Base-by-base conservation (phyloP, 179 eudicot genomes). In the Carnegiea gigantea region DNA sequence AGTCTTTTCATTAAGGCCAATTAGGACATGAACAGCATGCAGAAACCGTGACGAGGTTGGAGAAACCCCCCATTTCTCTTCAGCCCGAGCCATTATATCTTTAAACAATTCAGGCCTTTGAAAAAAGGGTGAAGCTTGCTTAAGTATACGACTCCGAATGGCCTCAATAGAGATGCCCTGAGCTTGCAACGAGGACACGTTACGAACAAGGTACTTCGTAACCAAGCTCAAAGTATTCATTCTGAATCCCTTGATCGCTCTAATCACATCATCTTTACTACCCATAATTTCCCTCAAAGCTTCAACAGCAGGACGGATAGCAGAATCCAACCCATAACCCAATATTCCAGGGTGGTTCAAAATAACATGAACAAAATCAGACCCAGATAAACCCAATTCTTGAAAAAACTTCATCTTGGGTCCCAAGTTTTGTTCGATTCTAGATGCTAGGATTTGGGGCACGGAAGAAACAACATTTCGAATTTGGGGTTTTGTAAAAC, bases 151-250 rank as follows among this genome's bases (percentile, higher is more conserved):
- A 48, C 33, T 79, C 23, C 53, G 24, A 76, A 85, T 79, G 1
- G 62, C 48, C 76, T 80, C 83, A 7, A 76, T 46, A 1, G 85
- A 76, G 40, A 85, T 59, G n/a, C 85, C 85, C 59, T 59, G 15
- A 8, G 46, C 44, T 36, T 65, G 74, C 74, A 85, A 67, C 46
- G 73, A 46, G 38, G 40, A 2, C 0, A 82, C 72, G 73, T 85
- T 85, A 8, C 70, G 26, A 24, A 21, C 46, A 2, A 85, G 51
- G 21, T 70, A 17, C 11, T 64, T 76, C 12, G 54, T 18, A 51
- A 24, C 73, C 43, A 9, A 26, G 7, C 17, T 0, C n/a, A 75
- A 67, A 70, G 53, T 6, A 24, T 51, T 26, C 70, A 12, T 8
- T 18, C 6, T 9, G 0, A 79, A n/a, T 65, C 75, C 26, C 76